Base-by-base conservation (phyloP, 495 filamentous ascomycete species). In the Rhizodiscina lignyota region DNA sequence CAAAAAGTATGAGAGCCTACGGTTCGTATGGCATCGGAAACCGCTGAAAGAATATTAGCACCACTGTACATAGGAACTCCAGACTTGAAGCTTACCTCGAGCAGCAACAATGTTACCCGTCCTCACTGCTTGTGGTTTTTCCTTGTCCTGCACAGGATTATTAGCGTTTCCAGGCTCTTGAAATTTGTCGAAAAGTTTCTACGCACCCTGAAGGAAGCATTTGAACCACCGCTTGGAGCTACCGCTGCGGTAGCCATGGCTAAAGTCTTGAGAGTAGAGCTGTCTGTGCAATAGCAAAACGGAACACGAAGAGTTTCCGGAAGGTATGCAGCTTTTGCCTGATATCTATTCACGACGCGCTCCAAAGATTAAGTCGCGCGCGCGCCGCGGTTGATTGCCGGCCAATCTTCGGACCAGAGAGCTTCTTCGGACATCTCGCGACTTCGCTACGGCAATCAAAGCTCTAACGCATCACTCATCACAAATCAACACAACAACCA, bases 41-140 rank as follows among this genome's bases (percentile, higher is more conserved):
- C 85, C 51, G 89, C 89, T 87, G 42, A 35, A 6, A 17, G n/a
- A 5, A 8, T 6, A 17, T 30, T 18, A 17, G 5, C 23, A 30
- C 36, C 21, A 12, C 18, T 50, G 13, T 37, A 47, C 41, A 33
- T 27, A 21, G 18, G 16, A 37, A 35, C 30, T 42, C 28, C 42
- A n/a, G 15, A 41, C n/a, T 38, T 30, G 51, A 24, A 40, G 34
- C 55, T 56, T 72, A 89, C 83, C 83, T 81, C 87, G 77, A 46
- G 89, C 89, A 46, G 89, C 89, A 47, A 92, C 76, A 60, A 97
- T 96, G 60, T 97, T 97, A 40, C 81, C 79, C 36, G 77, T 79
- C 39, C 89, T 81, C 44, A 97, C 89, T 35, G 89, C 91, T 67
- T 82, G 72, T 40, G 89, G 89, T 80, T 97, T 97, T 67, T 93